Evolutionary conservation across 805 yeast species (phyloP).

Genomic region (Metschnikowia baotianmanensis): DNA sequence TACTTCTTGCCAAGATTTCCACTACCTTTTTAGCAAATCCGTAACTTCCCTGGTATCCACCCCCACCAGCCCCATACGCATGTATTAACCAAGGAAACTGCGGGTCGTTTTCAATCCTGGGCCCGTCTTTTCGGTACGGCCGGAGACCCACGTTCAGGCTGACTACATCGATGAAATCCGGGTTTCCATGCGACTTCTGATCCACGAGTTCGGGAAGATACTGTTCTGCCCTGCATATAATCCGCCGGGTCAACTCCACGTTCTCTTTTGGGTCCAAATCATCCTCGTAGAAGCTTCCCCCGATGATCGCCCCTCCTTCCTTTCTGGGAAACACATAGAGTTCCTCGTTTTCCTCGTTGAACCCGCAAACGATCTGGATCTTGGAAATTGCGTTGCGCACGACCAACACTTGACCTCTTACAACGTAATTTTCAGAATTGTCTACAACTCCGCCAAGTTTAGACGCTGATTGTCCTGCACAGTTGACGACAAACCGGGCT

Average conservation of each 20-base stretch:
- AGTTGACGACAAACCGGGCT: constrained; percentile 54
- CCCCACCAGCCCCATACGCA: constrained; percentile 56
- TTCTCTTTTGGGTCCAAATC: constrained; percentile 27
- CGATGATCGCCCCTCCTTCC: constrained; percentile 62
- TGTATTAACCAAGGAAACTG: constrained; percentile 46
- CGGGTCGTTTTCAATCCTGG: constrained; percentile 32
- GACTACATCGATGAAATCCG: constrained; percentile 29
- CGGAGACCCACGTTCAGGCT: constrained; percentile 37
- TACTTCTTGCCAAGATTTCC: background rate
- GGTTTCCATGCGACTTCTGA: constrained; percentile 23
- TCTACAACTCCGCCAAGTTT: constrained; percentile 47
- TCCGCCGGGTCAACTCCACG: constrained; percentile 44
- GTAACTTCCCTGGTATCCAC: constrained; percentile 54
- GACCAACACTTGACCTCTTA: constrained; percentile 59
- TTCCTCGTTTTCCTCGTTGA: constrained; percentile 40
- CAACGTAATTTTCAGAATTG: constrained; percentile 40
- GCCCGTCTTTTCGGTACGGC: constrained; percentile 37
- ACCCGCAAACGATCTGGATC: constrained; percentile 34
- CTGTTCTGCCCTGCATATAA: constrained; percentile 43
- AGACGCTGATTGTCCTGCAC: constrained; percentile 52
- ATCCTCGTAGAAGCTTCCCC: constrained; percentile 43
- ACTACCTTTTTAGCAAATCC: constrained; percentile 51
- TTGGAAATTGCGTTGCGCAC: constrained; percentile 41
- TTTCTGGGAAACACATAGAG: constrained; percentile 66
- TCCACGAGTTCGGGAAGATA: constrained; percentile 41